phyloP scores from a whole-genome alignment of 2,329 filamentous ascomycete genomes.

The Boeremia exigua region DNA sequence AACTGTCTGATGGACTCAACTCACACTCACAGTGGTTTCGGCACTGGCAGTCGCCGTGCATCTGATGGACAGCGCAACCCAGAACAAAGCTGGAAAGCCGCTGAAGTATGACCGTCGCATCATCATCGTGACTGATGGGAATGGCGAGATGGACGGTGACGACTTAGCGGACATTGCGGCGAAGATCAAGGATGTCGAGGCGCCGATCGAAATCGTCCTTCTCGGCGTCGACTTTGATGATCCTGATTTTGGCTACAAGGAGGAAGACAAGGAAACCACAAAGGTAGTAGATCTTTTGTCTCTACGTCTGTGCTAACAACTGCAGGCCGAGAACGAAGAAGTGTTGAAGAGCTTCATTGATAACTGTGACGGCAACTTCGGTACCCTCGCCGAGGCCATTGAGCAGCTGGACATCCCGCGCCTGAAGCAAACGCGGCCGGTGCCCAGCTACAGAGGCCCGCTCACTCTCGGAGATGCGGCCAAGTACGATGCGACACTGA shows the following conservation, averaged over 20 bases:
- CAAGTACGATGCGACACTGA: slow-evolving; percentile 75
- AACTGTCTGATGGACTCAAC: neutral
- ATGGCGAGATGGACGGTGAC: slow-evolving; percentile 73
- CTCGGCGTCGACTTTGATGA: slow-evolving; percentile 95
- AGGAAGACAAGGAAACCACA: slow-evolving; percentile 76
- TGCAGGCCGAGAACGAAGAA: slow-evolving; percentile 72
- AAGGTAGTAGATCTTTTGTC: slow-evolving; percentile 62
- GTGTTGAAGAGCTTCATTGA: slow-evolving; percentile 70
- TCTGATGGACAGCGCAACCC: slow-evolving; percentile 89
- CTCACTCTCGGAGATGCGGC: slow-evolving; percentile 79
- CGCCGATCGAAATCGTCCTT: slow-evolving; percentile 76
- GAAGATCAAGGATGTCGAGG: slow-evolving; percentile 72
- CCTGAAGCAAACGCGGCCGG: slow-evolving; percentile 76
- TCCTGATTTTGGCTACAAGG: slow-evolving; percentile 85
- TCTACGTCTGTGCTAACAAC: slow-evolving; percentile 18
- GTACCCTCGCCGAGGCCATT: slow-evolving; percentile 86
- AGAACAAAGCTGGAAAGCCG: slow-evolving; percentile 62
- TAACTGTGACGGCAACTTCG: slow-evolving; percentile 72
- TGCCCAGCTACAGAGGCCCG: slow-evolving; percentile 78
- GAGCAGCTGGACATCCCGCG: slow-evolving; percentile 78
- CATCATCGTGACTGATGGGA: slow-evolving; percentile 83
- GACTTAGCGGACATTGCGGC: slow-evolving; percentile 71
- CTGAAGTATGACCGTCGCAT: slow-evolving; percentile 59
- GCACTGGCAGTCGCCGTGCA: slow-evolving; percentile 84
- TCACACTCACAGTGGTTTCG: slow-evolving; percentile 65